Base-by-base conservation (phyloP, 352 stramenopile species). In the Peronospora belbahrii region DNA sequence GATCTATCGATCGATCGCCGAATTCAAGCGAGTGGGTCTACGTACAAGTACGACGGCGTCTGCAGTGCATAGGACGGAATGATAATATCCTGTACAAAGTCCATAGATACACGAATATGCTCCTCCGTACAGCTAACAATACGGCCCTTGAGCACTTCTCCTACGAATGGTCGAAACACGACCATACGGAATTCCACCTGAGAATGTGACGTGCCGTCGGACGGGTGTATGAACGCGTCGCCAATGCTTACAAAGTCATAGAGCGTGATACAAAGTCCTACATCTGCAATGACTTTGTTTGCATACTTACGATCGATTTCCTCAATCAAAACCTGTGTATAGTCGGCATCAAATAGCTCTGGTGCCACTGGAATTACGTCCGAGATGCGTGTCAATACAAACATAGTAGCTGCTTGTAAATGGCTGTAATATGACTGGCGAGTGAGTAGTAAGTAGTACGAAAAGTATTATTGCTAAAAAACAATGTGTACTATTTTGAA, bases 241-340 rank as follows among this genome's bases (percentile, higher is more conserved):
- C 83, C 83, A 25, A 90, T 88, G 53, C 82, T 70, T 42, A 95
- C 83, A 42, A 95, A 92, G 62, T 95, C 83, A 65, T 92, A 92
- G 53, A 93, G 77, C 30, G 81, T 87, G 35, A 95, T 71, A 51
- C 83, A 95, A 37, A 95, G 77, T 22, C 83, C 83, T 35, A 93
- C 83, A 55, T 92, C 82, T 2, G 82, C 70, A 24, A 95, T 73
- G 10, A 95, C 81, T 47, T 95, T 95, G 70, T 95, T 95, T 22
- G 81, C 81, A 49, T 93, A 95, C 65, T 95, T 95, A 54, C 75
- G 75, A 60, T 95, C 81, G 48, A 95, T 88, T 62, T 95, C 83
- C 61, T 95, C 81, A 14, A 89, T 62, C 35, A 95, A 59, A 32
- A 91, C 81, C 46, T 89, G 82, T 52, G 72, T 78, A 66, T 88